Evolutionary conservation across 2,329 filamentous ascomycete genomes (phyloP).

Genomic region (Leptographium flavum): DNA sequence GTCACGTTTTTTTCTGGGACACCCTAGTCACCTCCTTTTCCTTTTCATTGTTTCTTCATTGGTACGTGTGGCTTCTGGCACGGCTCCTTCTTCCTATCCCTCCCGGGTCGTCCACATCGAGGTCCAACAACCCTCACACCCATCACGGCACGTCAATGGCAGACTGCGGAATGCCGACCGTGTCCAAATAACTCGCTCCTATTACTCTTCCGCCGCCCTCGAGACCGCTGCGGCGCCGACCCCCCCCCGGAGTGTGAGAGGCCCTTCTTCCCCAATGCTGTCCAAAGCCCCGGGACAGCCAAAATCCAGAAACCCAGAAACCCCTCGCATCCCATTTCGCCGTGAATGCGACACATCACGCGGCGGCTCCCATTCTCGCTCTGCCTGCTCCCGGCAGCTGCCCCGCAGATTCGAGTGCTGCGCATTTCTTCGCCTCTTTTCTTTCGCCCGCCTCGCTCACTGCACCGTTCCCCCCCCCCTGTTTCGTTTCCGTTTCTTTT

Average conservation of each 20-base stretch:
- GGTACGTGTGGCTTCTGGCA: neutral
- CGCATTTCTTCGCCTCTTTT: too few relatives aligned
- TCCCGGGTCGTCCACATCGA: neutral
- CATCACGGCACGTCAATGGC: neutral
- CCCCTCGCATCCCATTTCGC: too few relatives aligned
- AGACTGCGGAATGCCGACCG: neutral
- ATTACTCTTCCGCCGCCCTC: neutral
- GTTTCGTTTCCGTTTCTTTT: neutral
- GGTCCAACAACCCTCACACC: neutral
- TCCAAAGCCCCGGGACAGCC: neutral
- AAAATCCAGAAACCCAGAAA: too few relatives aligned
- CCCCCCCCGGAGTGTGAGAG: conserved; percentile 1
- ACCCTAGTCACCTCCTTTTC: conserved; percentile 1
- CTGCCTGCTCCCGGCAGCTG: neutral
- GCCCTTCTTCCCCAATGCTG: neutral
- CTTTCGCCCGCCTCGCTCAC: neutral
- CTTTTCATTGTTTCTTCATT: conserved; percentile 2
- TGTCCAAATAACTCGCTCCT: neutral
- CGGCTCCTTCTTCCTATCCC: conserved; percentile 2
- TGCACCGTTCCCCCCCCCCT: neutral
- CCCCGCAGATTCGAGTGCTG: too few relatives aligned
- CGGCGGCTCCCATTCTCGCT: neutral
- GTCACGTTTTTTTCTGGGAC: neutral
- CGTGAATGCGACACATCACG: neutral
- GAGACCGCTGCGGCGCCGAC: conserved; percentile 4